These are phyloP conservation scores for Solanum etuberosum DNA, from an alignment of 257 asterid genomes.

Conservation along the genomic window DNA sequence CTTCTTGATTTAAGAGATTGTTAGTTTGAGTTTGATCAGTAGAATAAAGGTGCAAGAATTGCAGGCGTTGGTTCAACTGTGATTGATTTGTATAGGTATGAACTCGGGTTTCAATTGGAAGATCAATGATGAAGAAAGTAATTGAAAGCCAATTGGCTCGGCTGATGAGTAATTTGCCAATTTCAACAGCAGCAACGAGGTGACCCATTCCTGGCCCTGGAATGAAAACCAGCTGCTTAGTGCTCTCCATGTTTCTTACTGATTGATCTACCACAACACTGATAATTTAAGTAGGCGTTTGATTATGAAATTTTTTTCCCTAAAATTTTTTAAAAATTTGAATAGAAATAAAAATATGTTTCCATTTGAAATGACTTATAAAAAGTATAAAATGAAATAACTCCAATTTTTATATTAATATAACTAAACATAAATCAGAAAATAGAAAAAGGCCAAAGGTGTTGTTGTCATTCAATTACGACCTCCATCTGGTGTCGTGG, in stretches of 20 bases:
- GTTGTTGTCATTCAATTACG: neutral
- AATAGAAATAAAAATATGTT: too few relatives aligned
- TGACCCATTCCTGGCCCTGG: constrained; percentile 44
- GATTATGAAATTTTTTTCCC: too few relatives aligned
- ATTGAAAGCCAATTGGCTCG: constrained; percentile 12
- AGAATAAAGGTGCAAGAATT: neutral
- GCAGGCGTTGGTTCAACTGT: neutral
- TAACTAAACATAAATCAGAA: neutral
- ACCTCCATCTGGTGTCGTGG: neutral
- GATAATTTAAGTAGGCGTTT: too few relatives aligned
- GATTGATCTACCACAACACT: too few relatives aligned
- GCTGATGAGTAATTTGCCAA: constrained; percentile 12
- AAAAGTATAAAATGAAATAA: too few relatives aligned
- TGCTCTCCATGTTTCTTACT: neutral
- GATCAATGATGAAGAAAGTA: constrained; percentile 17
- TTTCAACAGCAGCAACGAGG: constrained; percentile 28
- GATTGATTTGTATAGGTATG: neutral
- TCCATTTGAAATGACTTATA: too few relatives aligned
- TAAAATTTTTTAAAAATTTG: too few relatives aligned
- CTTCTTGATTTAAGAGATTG: neutral
- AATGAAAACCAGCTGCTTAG: constrained; percentile 9
- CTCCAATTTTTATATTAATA: too few relatives aligned
- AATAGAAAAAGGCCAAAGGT: neutral
- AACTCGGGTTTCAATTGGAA: neutral
- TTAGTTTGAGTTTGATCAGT: neutral